phyloP scores from a whole-genome alignment of 208 protist species.

The Phytomonas serpens region DNA sequence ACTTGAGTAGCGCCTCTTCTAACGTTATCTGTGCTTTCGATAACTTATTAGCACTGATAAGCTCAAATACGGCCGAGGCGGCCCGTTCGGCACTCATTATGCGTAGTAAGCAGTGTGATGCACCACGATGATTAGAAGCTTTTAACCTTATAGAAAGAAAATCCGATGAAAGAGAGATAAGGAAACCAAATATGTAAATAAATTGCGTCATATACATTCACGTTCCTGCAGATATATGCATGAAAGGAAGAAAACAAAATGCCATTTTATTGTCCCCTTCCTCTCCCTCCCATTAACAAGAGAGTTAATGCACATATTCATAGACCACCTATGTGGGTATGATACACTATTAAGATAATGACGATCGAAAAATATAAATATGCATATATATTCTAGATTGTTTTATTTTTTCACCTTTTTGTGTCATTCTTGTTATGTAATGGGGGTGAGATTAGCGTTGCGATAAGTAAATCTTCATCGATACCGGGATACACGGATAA shows the following conservation, averaged over 20 bases:
- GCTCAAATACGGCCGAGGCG: slow-evolving; percentile 47
- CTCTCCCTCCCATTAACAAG: background rate
- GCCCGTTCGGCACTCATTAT: slow-evolving; percentile 40
- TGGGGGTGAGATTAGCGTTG: background rate
- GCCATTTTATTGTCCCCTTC: background rate
- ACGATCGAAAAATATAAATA: background rate
- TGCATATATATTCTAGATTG: background rate
- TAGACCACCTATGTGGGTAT: background rate
- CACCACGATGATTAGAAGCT: background rate
- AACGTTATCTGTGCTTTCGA: slow-evolving; percentile 52
- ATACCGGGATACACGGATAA: slow-evolving; percentile 45
- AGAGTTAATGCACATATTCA: background rate
- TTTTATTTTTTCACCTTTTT: background rate
- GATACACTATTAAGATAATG: background rate
- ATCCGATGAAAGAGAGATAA: background rate
- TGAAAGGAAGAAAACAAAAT: background rate
- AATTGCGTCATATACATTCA: background rate
- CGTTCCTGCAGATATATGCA: background rate
- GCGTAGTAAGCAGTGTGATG: background rate
- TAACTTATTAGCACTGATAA: slow-evolving; percentile 48
- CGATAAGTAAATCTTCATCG: slow-evolving; percentile 16
- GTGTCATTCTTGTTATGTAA: background rate
- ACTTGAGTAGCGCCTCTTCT: slow-evolving; percentile 50
- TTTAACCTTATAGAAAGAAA: background rate
- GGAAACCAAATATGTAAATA: background rate